Base-by-base conservation (phyloP, 2,329 filamentous ascomycete genomes). In the Lomentospora prolificans region DNA sequence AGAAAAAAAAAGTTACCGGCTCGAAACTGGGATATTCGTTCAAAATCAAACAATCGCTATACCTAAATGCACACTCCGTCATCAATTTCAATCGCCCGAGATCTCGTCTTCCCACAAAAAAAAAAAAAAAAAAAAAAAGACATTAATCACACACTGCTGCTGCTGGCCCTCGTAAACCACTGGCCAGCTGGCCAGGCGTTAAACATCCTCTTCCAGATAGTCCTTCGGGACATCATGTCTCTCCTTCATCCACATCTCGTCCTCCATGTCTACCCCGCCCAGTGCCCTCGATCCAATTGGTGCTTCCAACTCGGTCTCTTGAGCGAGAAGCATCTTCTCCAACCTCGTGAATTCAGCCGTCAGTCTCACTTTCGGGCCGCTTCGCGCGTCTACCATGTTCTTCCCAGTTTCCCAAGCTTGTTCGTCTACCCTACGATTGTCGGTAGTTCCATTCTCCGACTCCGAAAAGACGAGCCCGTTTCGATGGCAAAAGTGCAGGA, bases 311-410 rank as follows among this genome's bases (percentile, higher is more conserved):
- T 50, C 53, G 4, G 53, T 31, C 53, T 55, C 53, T 33, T 55
- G 53, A 17, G 53, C 53, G 28, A 55, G 53, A 25, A 55, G 44
- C 12, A 50, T 12, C 41, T 30, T 55, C 31, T 55, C 53, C 41
- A 55, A 24, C 53, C 53, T 30, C 28, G 53, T 44, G 6, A 44
- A 25, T 7, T 22, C 14, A 14, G 6, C 14, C 17, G 41, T 30
- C n/a, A 30, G 10, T 33, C 17, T 50, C 6, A 33, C n/a, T 9
- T 25, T 24, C 8, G 41, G 27, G 17, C 25, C 48, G 4, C 2
- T 14, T 10, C 1, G 10, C 19, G 3, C 25, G 12, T n/a, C 4
- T 9, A 22, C 48, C 5, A 6, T 25, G 22, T n/a, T 17, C 4
- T 51, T 28, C 9, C 22, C 17, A 3, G n/a, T n/a, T 22, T 19